These are phyloP conservation scores for Lactuca sativa DNA, from an alignment of 129 eudicot genomes.

Conservation along the genomic window DNA sequence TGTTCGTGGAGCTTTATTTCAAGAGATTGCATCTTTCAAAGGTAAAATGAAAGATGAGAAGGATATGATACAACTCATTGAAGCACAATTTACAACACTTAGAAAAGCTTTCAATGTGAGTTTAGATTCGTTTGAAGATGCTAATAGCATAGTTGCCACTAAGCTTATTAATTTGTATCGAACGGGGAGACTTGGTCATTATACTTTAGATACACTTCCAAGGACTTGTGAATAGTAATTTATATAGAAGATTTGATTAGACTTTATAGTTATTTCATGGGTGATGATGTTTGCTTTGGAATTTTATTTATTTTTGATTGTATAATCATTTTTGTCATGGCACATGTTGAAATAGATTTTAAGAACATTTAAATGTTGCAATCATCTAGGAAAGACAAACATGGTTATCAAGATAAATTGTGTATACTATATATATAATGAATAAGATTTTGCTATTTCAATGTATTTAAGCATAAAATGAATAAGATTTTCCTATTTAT, in stretches of 20 bases:
- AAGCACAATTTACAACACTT: constrained; percentile 40
- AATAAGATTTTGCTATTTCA: too few relatives aligned
- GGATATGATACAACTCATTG: constrained; percentile 42
- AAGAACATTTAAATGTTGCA: too few relatives aligned
- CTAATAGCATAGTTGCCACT: constrained; percentile 38
- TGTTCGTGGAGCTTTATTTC: constrained; percentile 56
- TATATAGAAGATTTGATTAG: background rate
- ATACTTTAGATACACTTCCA: constrained; percentile 52
- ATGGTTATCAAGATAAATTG: too few relatives aligned
- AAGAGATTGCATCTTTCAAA: constrained; percentile 44
- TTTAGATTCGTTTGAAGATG: constrained; percentile 36
- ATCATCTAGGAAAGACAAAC: too few relatives aligned
- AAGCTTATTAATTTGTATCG: constrained; percentile 71
- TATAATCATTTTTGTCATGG: too few relatives aligned
- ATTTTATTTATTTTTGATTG: background rate
- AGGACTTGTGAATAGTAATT: background rate
- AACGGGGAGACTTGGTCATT: constrained; percentile 88
- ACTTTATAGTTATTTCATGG: background rate
- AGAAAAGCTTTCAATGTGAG: constrained; percentile 45
- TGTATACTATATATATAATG: too few relatives aligned
- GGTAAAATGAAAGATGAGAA: constrained; percentile 45
- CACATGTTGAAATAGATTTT: too few relatives aligned
- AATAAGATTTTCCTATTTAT: too few relatives aligned
- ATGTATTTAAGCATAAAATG: too few relatives aligned
- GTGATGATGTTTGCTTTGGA: background rate